Percentiles rank a stretch among this genome's conserved stretches.
These are phyloP conservation scores for Escallonia rubra DNA, from an alignment of 129 eudicot species.

Conservation along the genomic window DNA sequence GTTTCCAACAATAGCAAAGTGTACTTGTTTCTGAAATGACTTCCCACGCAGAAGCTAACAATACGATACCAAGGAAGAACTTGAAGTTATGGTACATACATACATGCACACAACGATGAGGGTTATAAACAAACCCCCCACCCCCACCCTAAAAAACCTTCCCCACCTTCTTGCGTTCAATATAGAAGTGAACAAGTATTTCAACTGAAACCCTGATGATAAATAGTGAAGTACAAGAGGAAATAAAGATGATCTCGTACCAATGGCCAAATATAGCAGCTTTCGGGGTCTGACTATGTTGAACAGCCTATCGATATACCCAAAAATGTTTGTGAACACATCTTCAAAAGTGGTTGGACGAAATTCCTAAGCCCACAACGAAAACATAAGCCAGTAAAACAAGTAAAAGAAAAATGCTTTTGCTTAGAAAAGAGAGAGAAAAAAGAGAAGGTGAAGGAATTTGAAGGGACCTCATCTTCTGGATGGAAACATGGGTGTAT, in stretches of 20 bases:
- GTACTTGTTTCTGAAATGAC: too few relatives aligned
- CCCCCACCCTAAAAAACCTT: too few relatives aligned
- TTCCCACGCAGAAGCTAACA: too few relatives aligned
- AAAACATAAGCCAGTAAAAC: background rate
- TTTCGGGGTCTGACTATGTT: slow-evolving; percentile 55
- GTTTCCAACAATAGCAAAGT: too few relatives aligned
- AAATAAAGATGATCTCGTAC: slow-evolving; percentile 17
- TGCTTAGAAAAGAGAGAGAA: background rate
- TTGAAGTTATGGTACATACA: too few relatives aligned
- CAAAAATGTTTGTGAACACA: slow-evolving; percentile 39
- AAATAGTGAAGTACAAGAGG: background rate
- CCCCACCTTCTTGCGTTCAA: too few relatives aligned
- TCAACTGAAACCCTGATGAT: too few relatives aligned
- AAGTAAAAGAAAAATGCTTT: background rate
- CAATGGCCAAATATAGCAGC: slow-evolving; percentile 62
- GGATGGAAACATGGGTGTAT: slow-evolving; percentile 82
- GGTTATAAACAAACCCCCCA: too few relatives aligned
- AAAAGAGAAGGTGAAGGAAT: background rate
- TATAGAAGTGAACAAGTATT: too few relatives aligned
- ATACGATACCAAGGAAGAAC: too few relatives aligned
- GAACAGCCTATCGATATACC: slow-evolving; percentile 47
- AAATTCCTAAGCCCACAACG: slow-evolving; percentile 16
- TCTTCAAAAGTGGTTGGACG: slow-evolving; percentile 43
- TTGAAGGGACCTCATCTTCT: slow-evolving; percentile 10
- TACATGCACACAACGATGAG: too few relatives aligned